phyloP scores from a whole-genome alignment of 139 green algal genomes.

The Astrephomene gubernaculifera region DNA sequence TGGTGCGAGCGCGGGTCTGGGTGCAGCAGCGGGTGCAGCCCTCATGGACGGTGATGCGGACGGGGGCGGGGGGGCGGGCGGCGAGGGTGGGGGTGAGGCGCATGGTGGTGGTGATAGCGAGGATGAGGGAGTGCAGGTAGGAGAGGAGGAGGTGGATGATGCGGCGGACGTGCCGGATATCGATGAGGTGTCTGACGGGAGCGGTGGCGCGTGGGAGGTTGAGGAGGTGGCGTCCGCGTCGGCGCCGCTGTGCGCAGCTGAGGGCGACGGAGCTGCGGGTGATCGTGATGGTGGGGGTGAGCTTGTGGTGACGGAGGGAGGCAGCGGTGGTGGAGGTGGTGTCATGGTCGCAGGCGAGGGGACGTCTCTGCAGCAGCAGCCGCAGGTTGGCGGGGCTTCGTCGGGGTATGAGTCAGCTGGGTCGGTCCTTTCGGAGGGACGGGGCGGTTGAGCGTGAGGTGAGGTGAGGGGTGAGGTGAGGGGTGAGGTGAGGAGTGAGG shows the following conservation, averaged over 20 bases:
- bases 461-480: background rate
- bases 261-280: background rate
- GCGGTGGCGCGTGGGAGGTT: background rate
- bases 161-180: slow-evolving; percentile 29
- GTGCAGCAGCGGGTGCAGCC: no score
- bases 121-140: background rate
- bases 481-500: background rate
- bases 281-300: background rate
- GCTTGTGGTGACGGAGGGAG: background rate
- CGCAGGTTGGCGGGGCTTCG: background rate
- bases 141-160: background rate
- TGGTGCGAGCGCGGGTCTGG: no score
- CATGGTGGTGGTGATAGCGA: background rate
- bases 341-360: background rate
- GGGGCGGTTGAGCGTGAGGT: background rate
- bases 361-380: background rate
- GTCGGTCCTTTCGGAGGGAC: background rate
- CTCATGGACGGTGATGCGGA: background rate
- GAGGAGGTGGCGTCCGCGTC: background rate
- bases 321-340: background rate
- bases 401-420: slow-evolving; percentile 32
- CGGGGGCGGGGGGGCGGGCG: background rate
- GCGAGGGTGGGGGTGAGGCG: background rate
- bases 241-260: no score
- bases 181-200: slow-evolving; percentile 20